These are phyloP conservation scores for Solanum sparsipilum DNA, from an alignment of 257 asterid genomes.

Conservation along the genomic window DNA sequence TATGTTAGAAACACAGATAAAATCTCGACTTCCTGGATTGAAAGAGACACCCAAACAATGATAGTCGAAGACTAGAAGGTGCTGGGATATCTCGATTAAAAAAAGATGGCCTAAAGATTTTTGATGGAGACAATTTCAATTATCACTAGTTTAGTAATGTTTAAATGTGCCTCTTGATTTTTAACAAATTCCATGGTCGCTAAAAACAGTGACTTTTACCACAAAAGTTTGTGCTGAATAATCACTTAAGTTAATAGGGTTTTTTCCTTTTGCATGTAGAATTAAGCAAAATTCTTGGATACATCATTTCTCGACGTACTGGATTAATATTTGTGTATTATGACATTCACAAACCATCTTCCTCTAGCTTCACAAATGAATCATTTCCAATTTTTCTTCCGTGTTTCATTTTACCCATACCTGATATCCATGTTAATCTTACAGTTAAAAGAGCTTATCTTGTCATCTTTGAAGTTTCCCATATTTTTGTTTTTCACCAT, in stretches of 20 bases:
- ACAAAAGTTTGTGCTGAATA: neutral
- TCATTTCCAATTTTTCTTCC: neutral
- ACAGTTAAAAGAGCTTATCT: neutral
- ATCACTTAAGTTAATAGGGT: neutral
- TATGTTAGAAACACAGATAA: neutral
- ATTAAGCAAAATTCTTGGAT: neutral
- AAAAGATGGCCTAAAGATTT: neutral
- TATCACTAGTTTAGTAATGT: neutral
- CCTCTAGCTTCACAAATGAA: neutral
- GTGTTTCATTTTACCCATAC: neutral
- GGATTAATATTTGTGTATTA: neutral
- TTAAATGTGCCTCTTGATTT: neutral
- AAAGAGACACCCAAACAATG: neutral
- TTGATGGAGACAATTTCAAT: neutral
- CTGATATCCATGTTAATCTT: neutral
- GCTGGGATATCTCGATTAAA: too few relatives aligned
- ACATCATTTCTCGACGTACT: neutral
- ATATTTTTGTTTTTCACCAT: neutral
- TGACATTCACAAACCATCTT: neutral
- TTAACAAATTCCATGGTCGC: neutral
- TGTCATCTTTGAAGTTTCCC: neutral
- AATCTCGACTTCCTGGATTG: neutral
- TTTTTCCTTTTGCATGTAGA: neutral
- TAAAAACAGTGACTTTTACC: neutral
- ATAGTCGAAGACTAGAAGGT: neutral